Evolutionary conservation across 306 rosid genomes (phyloP).

Genomic region (Cicer chorassanicum): DNA sequence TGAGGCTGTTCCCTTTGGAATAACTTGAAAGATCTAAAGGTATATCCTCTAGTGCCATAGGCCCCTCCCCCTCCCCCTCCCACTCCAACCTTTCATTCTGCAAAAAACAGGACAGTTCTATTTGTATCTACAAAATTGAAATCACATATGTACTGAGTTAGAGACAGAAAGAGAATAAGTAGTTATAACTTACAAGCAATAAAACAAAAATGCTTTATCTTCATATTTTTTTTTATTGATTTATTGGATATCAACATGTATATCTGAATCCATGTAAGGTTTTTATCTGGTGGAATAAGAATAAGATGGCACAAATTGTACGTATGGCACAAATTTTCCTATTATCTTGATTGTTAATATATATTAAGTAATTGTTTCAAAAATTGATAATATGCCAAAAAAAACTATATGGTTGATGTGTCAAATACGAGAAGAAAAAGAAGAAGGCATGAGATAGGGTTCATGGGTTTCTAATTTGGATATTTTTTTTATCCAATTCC

Average conservation of each 20-base stretch:
- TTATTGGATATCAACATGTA: conserved; percentile 44
- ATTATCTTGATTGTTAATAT: conserved; percentile 14
- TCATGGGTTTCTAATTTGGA: no score
- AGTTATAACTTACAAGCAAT: conserved; percentile 31
- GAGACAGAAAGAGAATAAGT: conserved; percentile 22
- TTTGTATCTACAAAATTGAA: conserved; percentile 49
- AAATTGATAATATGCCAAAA: no score
- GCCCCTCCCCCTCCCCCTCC: conserved; percentile 28
- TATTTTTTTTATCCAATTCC: no score
- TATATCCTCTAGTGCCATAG: conserved; percentile 27
- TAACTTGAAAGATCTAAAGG: conserved; percentile 43
- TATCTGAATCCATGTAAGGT: conserved; percentile 48
- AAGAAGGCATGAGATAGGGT: no score
- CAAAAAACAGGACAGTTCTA: conserved; percentile 50
- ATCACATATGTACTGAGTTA: conserved; percentile 14
- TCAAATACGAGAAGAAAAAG: no score
- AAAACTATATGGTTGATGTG: no score
- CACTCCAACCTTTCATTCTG: conserved; percentile 22
- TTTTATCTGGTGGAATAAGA: conserved; percentile 47
- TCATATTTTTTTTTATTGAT: not conserved
- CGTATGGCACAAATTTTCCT: not conserved
- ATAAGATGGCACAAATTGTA: conserved; percentile 41
- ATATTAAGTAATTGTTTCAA: not conserved
- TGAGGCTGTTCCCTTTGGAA: conserved; percentile 67
- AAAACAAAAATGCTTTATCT: conserved; percentile 39